Conservation (phyloP, 768 basidiomycete genomes). For the Leccinum obscurum region DNA sequence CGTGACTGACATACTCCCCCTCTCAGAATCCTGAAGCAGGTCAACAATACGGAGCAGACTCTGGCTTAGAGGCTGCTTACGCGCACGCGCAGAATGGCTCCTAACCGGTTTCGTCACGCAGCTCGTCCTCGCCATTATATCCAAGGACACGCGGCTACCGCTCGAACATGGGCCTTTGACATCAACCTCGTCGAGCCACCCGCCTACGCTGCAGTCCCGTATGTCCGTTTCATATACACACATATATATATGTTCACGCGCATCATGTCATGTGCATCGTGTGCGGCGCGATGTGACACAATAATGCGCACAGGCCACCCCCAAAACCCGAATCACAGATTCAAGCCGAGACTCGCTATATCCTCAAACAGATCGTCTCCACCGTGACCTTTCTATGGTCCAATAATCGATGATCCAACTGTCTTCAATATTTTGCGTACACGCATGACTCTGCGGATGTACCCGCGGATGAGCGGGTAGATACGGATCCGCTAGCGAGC, state of each 20-base stretch:
- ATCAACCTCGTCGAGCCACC: slow-evolving; percentile 78
- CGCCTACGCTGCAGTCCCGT: slow-evolving; percentile 51
- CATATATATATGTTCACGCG: neutral
- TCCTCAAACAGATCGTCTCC: slow-evolving; percentile 97
- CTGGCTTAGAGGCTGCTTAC: neutral
- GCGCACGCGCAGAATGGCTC: slow-evolving; percentile 74
- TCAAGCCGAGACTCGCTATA: slow-evolving; percentile 97
- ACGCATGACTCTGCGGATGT: slow-evolving; percentile 90
- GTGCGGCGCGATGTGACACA: slow-evolving; percentile 70
- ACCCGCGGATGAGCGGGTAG: slow-evolving; percentile 92
- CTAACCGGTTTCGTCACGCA: slow-evolving; percentile 90
- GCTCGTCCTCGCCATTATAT: slow-evolving; percentile 93
- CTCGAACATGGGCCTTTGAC: slow-evolving; percentile 98
- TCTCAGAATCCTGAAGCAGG: slow-evolving; percentile 76
- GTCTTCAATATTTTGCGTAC: slow-evolving; percentile 99
- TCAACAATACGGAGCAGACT: slow-evolving; percentile 68
- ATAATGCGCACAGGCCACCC: slow-evolving; percentile 38
- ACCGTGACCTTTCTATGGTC: slow-evolving; percentile 87
- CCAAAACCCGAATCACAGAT: slow-evolving; percentile 85
- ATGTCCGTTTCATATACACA: slow-evolving; percentile 25
- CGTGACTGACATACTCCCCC: neutral
- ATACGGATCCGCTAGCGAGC: slow-evolving; percentile 87
- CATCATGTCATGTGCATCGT: slow-evolving; percentile 30
- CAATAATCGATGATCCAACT: slow-evolving; percentile 90
- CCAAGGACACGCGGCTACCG: slow-evolving; percentile 83